These are phyloP conservation scores for Flueggea neowawraea DNA, from an alignment of 441 rosid genomes.

Conservation along the genomic window DNA sequence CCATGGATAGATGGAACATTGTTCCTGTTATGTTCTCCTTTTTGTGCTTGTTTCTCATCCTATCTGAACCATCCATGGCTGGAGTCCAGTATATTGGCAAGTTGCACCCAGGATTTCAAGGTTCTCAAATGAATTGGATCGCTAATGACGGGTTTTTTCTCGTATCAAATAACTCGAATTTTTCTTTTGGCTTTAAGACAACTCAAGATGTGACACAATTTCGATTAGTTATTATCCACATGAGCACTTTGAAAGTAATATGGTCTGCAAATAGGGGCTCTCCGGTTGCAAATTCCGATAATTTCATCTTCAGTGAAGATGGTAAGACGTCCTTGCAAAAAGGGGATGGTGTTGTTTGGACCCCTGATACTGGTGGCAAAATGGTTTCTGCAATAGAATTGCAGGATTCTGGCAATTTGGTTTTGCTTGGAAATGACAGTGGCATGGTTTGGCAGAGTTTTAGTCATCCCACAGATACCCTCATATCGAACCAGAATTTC, in stretches of 20 bases:
- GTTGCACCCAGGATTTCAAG: constrained; percentile 46
- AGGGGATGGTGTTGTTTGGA: constrained; percentile 57
- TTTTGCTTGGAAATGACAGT: constrained; percentile 41
- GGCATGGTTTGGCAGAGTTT: constrained; percentile 79
- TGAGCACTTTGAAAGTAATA: constrained; percentile 27
- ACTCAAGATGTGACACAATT: constrained; percentile 40
- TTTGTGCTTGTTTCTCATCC: constrained; percentile 26
- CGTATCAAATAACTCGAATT: constrained; percentile 51
- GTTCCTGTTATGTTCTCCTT: constrained; percentile 21
- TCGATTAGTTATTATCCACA: constrained; percentile 53
- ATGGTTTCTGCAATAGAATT: constrained; percentile 68
- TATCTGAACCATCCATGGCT: constrained; percentile 37
- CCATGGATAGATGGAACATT: constrained; percentile 34
- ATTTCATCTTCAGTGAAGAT: constrained; percentile 41
- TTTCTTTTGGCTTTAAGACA: constrained; percentile 58
- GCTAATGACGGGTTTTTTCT: constrained; percentile 64
- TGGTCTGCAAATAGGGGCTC: constrained; percentile 82
- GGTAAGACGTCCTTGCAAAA: constrained; percentile 55
- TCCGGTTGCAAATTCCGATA: constrained; percentile 67
- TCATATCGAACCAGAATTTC: constrained; percentile 64
- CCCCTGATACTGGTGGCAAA: constrained; percentile 39
- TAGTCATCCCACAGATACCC: constrained; percentile 74
- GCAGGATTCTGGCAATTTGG: constrained; percentile 81
- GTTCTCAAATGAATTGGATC: constrained; percentile 73
- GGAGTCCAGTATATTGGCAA: constrained; percentile 33